Conservation (phyloP, 257 asterid species). For the Solanum tarapatanum region DNA sequence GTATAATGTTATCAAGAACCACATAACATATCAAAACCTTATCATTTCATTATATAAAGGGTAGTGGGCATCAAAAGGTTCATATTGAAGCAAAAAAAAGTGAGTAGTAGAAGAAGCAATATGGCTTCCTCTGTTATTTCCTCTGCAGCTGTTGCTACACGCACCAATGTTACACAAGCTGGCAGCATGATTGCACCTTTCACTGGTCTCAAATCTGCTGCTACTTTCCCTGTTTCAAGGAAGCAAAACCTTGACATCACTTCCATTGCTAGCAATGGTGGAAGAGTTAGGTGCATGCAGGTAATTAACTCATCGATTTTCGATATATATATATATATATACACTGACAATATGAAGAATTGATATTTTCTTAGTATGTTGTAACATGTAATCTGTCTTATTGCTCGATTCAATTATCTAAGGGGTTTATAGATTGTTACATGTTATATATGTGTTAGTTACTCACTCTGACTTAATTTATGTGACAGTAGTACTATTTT, state of each 20-base stretch:
- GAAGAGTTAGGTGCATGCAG: slow-evolving; percentile 44
- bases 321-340: neutral
- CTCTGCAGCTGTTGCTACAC: slow-evolving; percentile 19
- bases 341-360: neutral
- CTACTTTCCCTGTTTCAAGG: slow-evolving; percentile 17
- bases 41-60: slow-evolving; percentile 11
- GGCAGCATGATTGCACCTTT: slow-evolving; percentile 33
- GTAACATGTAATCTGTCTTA: neutral
- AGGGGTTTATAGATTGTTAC: neutral
- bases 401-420: neutral
- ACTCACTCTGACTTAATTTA: neutral
- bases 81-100: neutral
- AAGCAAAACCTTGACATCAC: slow-evolving; percentile 21
- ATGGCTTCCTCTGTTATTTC: slow-evolving; percentile 42
- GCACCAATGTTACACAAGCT: slow-evolving; percentile 21
- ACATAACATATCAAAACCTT: slow-evolving; percentile 5
- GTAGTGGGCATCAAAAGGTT: neutral
- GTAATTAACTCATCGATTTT: neutral
- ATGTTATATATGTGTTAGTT: neutral
- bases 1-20: slow-evolving; percentile 12
- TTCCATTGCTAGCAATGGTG: slow-evolving; percentile 31
- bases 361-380: neutral
- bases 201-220: slow-evolving; percentile 24
- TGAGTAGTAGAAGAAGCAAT: neutral
- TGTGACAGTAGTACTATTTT: neutral